Base-by-base conservation (phyloP, 2,329 filamentous ascomycete species). In the Ophidiomyces ophidiicola region DNA sequence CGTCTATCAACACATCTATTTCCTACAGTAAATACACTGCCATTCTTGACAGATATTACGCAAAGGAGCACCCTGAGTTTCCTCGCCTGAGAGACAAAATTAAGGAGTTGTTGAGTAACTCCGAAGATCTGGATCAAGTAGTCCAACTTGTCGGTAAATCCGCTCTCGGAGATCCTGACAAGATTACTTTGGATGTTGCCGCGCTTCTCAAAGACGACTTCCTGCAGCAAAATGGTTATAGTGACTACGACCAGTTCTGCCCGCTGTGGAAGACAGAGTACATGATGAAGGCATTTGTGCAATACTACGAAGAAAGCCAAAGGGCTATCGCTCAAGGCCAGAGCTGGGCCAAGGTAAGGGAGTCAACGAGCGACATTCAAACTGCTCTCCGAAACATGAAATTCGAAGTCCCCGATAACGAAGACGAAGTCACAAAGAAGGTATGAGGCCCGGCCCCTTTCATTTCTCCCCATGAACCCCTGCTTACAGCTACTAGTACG, bases 231-330 rank as follows among this genome's bases (percentile, higher is more conserved):
- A 98, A 98, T 68, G 90, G 90, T 47, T 98, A 98, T 76, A 90
- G 82, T 50, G 85, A 96, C 64, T 96, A 98, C 61, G 90, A 98
- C 59, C 87, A 96, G 68, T 98, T 93, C 77, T 98, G 90, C 59
- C 90, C 90, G 35, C 75, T 98, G 56, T 98, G 90, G 90, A 98
- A 98, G 80, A 98, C 90, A 0, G 82, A 93, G 62, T 98, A 90
- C 80, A 96, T 98, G 90, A 98, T 98, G 90, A 94, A 93, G 75
- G 81, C 85, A 48, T 96, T 98, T 78, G 83, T 98, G 71, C 83
- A 80, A 43, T 98, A 88, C 75, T 85, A 94, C 60, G 92, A 98
- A 55, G 90, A 98, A 70, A 80, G 85, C 17, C 88, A 96, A 62
- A 96, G 94, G 75, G 86, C 85, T 5, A 75, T 98, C 57, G 73